Conservation (phyloP, 345 rosid species). For the Eucalyptus sideroxylon region DNA sequence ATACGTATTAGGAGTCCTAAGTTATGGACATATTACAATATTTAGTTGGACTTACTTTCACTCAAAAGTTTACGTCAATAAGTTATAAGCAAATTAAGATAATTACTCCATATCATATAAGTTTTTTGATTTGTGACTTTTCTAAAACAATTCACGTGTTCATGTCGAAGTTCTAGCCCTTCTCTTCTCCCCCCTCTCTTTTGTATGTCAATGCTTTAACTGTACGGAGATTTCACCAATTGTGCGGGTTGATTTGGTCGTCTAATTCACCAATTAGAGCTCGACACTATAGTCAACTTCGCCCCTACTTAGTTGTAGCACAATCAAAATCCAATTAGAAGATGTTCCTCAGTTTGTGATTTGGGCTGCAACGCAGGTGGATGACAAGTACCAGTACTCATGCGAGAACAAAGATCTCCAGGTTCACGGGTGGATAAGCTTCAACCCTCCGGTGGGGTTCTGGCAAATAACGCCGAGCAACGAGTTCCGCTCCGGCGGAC, state of each 20-base stretch:
- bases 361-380: conserved; percentile 46
- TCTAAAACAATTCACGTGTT: rapidly evolving
- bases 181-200: no score
- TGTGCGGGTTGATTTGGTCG: background rate
- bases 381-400: conserved; percentile 86
- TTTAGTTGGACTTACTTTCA: background rate
- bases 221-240: background rate
- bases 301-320: background rate
- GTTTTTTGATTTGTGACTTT: background rate
- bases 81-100: background rate
- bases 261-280: background rate
- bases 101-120: rapidly evolving
- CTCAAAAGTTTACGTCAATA: background rate
- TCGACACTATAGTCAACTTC: background rate
- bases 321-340: background rate
- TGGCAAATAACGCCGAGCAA: conserved; percentile 71
- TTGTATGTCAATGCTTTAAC: background rate
- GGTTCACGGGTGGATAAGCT: conserved; percentile 85
- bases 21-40: background rate
- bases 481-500: conserved; percentile 56
- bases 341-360: background rate
- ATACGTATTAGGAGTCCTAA: background rate
- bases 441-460: conserved; percentile 43
- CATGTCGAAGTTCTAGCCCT: background rate
- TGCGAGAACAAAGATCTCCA: conserved; percentile 59